phyloP scores from a whole-genome alignment of 306 rosid genomes.

The Ochetophila trinervis region DNA sequence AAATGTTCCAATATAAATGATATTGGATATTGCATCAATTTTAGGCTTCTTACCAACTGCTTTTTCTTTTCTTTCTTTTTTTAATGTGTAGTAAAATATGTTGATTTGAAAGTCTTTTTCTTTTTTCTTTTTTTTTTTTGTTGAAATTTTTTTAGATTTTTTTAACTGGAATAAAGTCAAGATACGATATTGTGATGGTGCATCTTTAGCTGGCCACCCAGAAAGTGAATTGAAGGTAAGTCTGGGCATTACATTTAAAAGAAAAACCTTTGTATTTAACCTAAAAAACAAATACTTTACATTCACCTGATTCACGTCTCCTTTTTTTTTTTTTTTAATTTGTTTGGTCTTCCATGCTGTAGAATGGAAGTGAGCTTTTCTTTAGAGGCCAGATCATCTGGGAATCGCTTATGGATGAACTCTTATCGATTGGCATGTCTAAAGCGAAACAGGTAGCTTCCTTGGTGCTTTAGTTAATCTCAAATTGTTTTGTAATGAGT shows the following conservation, averaged over 20 bases:
- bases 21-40: background rate
- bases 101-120: conserved; percentile 26
- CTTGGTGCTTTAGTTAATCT: conserved; percentile 1
- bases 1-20: background rate
- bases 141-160: conserved; percentile 67
- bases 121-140: too few relatives aligned
- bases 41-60: background rate
- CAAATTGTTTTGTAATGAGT: background rate
- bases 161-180: conserved; percentile 95
- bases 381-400: conserved; percentile 96
- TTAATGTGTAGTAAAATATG: conserved; percentile 7
- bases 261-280: too few relatives aligned
- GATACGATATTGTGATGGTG: conserved; percentile 94
- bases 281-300: too few relatives aligned
- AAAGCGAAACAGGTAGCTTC: conserved; percentile 65
- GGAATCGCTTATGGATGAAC: conserved; percentile 79
- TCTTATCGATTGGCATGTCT: conserved; percentile 77
- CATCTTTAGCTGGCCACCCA: conserved; percentile 84
- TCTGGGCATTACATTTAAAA: background rate
- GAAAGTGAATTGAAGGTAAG: conserved; percentile 58
- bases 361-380: conserved; percentile 51
- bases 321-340: too few relatives aligned
- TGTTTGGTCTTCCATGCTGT: conserved; percentile 18
- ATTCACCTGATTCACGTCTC: background rate
- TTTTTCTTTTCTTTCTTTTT: too few relatives aligned